These are phyloP conservation scores for Allium cepa DNA, from an alignment of 106 monocot species.

Conservation along the genomic window DNA sequence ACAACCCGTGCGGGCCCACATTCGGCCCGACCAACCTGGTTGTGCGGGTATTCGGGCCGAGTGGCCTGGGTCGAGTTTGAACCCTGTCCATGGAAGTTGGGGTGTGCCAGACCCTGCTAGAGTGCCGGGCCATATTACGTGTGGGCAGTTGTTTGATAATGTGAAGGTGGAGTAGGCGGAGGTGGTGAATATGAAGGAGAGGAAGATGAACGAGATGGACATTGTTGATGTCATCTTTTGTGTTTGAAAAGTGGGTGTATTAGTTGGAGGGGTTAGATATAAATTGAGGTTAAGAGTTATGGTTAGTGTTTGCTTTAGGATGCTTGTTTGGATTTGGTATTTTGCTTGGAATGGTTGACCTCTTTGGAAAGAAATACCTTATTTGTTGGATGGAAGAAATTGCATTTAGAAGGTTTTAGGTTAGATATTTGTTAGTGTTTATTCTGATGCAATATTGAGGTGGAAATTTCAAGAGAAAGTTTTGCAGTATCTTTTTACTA, in stretches of 20 bases:
- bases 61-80: conserved; percentile 50
- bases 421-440: neutral
- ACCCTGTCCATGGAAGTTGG: conserved; percentile 57
- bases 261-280: neutral
- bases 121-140: conserved; percentile 74
- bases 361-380: conserved; percentile 43
- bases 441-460: neutral
- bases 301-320: conserved; percentile 11
- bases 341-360: conserved; percentile 26
- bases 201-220: neutral
- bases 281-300: conserved; percentile 4
- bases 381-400: conserved; percentile 16
- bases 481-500: neutral
- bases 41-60: conserved; percentile 32
- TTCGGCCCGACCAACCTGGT: conserved; percentile 74
- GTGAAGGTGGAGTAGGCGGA: conserved; percentile 35
- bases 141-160: conserved; percentile 60
- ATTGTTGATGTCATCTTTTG: conserved; percentile 4
- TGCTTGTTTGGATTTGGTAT: conserved; percentile 32
- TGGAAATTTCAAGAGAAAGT: neutral
- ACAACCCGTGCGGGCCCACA: conserved; percentile 79
- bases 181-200: neutral
- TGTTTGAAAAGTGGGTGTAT: neutral
- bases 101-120: conserved; percentile 71
- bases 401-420: neutral